Evolutionary conservation across 2,329 filamentous ascomycete genomes (phyloP), one percentile per base, ranked within the genome.

Genomic region (Aspergillus sp.): DNA sequence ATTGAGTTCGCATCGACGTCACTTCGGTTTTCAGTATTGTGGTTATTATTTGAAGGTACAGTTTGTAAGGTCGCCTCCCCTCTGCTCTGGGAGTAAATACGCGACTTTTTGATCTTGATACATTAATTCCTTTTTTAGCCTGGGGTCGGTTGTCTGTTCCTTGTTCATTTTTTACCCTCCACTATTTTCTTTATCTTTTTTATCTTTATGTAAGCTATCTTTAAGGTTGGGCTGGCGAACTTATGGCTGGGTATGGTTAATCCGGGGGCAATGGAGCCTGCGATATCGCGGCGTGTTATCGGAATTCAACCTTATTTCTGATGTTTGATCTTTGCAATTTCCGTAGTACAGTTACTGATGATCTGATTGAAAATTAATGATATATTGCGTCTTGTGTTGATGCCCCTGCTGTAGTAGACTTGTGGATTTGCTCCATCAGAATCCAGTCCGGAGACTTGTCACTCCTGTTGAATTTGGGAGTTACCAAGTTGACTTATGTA

Each of bases 141-240:
- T 39, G 43, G 46, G 51, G 45, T 47, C 37, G 45, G 45, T 29
- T 43, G 19, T 48, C 39, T 47, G 38, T 37, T 50, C 37, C 43
- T 42, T 44, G 36, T 55, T 48, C 48, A 47, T 44, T 50, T 44
- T 48, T 45, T 37, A 44, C 46, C 31, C 44, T 51, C 48, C 48
- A 30, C 48, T 56, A 40, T 40, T 47, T 46, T 33, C 39, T 39
- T 37, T 46, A 36, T 42, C 45, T 51, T 51, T 48, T 39, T 49
- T 44, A 56, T 49, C 39, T 50, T 51, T 43, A 43, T 57, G 50
- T 49, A 44, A 45, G 54, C 51, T 55, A 58, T 59, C 48, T 39
- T 59, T 56, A 57, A 50, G 52, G 52, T 50, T 53, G 52, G 54
- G 49, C 49, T 49, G 60, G 60, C 60, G 60, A 62, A 52, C 44